Evolutionary conservation across 2,329 filamentous ascomycete species (phyloP).

Genomic region (Epichloe aotearoae): DNA sequence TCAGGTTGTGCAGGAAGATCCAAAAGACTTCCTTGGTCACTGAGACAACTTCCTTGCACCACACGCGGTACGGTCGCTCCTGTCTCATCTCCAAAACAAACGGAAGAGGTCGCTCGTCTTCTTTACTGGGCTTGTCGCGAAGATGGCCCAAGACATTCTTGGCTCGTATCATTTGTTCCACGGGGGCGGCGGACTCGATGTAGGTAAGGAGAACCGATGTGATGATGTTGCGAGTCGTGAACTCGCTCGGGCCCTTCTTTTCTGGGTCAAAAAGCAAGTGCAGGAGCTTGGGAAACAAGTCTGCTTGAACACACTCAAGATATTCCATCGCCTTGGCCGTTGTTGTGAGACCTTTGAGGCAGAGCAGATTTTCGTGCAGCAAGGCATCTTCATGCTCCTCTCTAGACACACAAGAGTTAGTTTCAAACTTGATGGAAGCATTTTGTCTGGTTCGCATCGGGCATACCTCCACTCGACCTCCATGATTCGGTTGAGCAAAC

Average conservation of each 20-base stretch:
- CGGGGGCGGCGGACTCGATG: constrained; percentile 51
- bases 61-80: constrained; percentile 78
- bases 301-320: constrained; percentile 63
- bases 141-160: constrained; percentile 66
- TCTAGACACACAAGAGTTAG: constrained; percentile 28
- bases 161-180: constrained; percentile 55
- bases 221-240: constrained; percentile 82
- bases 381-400: constrained; percentile 94
- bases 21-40: constrained; percentile 98
- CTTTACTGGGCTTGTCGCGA: constrained; percentile 62
- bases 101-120: constrained; percentile 61
- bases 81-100: constrained; percentile 87
- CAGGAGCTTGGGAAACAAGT: constrained; percentile 74
- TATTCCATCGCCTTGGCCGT: constrained; percentile 76
- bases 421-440: background rate
- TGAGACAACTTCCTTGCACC: constrained; percentile 83
- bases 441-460: background rate
- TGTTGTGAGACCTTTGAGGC: constrained; percentile 87
- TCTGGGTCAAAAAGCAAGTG: constrained; percentile 94
- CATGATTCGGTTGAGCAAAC: constrained; percentile 80
- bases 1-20: constrained; percentile 94
- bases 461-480: constrained; percentile 82
- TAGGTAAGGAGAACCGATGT: constrained; percentile 83
- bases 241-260: constrained; percentile 94
- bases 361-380: constrained; percentile 82